Base-by-base conservation (phyloP, 116 monocot species). In the Posidonia oceanica region DNA sequence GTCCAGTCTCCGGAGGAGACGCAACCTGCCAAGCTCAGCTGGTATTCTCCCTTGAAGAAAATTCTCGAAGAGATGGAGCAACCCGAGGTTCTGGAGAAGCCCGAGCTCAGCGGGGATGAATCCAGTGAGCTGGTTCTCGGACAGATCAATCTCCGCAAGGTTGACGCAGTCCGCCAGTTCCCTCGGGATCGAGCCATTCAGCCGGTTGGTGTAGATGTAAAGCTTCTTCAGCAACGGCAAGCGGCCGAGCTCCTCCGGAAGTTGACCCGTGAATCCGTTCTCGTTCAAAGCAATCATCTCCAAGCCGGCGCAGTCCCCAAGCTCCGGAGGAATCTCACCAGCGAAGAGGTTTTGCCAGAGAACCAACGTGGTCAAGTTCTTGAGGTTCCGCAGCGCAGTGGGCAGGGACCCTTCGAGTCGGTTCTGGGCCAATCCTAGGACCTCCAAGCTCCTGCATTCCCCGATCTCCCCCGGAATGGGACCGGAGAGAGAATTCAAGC, bases 31-130 rank as follows among this genome's bases (percentile, higher is more conserved):
- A 14, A 94, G 75, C 76, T 94, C 87, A 4, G 40, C 75, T 4
- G 94, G 94, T 37, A 94, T 94, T 39, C 66, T 73, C 6, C 94
- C 89, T 48, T 80, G 72, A n/a, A 94, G 70, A 3, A 57, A 74
- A 59, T 94, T 94, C 61, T 89, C 89, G 54, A 94, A 94, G 51
- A 94, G 83, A 80, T 89, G 66, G 55, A 94, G 84, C 68, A 94
- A 75, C 36, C 37, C 75, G 64, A 94, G 86, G 14, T 67, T 79
- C 54, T 68, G 79, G 58, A 89, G 79, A 61, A 36, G 68, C 40
- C 89, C 85, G 53, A 94, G 79, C 78, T 89, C 89, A 14, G 63
- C 52, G 0, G 89, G 94, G 44, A 94, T 87, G 39, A 44, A 29
- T 51, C 87, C 94, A 1, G 84, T 75, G 69, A 94, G 72, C 3